Conservation (phyloP, 371 early-diverging fungal species). For the Smittium mucronatum region DNA sequence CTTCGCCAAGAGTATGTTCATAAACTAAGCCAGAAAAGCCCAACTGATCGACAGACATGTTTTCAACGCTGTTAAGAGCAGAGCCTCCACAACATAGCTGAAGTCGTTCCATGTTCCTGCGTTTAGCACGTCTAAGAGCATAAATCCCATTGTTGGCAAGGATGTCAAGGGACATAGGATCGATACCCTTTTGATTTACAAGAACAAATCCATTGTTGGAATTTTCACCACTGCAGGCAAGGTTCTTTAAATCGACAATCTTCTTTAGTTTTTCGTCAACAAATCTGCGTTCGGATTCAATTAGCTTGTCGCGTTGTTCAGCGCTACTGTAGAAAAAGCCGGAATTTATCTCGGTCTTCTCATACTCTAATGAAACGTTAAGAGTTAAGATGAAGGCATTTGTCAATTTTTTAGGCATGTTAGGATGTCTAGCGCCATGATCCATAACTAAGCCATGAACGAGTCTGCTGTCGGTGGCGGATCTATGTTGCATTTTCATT, state of each 20-base stretch:
- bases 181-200: constrained; percentile 99
- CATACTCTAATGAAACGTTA: constrained; percentile 99
- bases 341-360: constrained; percentile 99
- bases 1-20: constrained; percentile 96
- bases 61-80: constrained; percentile 96
- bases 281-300: constrained; percentile 95
- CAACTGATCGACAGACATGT: constrained; percentile 73
- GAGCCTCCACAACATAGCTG: constrained; percentile 95
- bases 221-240: constrained; percentile 65
- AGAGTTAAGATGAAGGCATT: constrained; percentile 90
- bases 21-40: constrained; percentile 93
- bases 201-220: constrained; percentile 86
- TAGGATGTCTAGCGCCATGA: constrained; percentile 99
- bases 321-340: constrained; percentile 98
- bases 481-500: constrained; percentile 99
- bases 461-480: constrained; percentile 85
- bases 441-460: constrained; percentile 98
- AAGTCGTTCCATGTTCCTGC: constrained; percentile 99
- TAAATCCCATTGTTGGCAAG: constrained; percentile 93
- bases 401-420: constrained; percentile 95
- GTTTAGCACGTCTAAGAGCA: constrained; percentile 98
- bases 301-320: constrained; percentile 96
- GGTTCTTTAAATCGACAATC: constrained; percentile 93
- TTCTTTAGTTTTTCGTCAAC: constrained; percentile 88
- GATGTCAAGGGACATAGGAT: constrained; percentile 95